Conservation (phyloP, 164 flowering plant genomes). For the Euptelea pleiosperma region DNA sequence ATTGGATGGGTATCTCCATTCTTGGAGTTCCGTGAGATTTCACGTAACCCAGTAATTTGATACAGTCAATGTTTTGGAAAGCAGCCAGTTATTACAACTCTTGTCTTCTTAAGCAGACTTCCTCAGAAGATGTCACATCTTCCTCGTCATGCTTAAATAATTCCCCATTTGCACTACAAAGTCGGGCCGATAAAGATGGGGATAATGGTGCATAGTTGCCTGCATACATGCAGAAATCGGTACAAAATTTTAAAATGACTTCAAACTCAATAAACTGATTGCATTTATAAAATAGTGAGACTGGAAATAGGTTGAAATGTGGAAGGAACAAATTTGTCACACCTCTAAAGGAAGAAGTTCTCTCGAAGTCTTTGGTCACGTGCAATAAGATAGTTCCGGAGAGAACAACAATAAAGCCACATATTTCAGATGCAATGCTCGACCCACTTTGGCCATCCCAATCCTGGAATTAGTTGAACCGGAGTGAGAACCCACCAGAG, state of each 20-base stretch:
- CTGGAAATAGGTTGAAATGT: not conserved
- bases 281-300: too few species aligned
- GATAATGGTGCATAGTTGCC: constrained; percentile 45
- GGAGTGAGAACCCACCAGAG: constrained; percentile 3
- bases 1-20: not conserved
- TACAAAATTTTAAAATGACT: not conserved
- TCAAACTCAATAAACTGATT: too few species aligned
- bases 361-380: constrained; percentile 63
- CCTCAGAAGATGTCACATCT: constrained; percentile 28
- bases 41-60: not conserved
- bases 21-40: not conserved
- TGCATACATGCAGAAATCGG: constrained; percentile 2
- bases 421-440: constrained; percentile 62
- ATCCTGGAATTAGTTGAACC: constrained; percentile 39
- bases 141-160: constrained; percentile 44
- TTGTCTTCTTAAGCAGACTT: constrained; percentile 39
- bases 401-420: constrained; percentile 75
- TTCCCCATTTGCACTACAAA: constrained; percentile 53
- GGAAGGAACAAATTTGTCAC: not conserved
- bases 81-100: constrained; percentile 21
- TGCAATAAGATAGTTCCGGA: constrained; percentile 76
- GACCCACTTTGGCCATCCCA: constrained; percentile 78
- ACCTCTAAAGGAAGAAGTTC: constrained; percentile 62
- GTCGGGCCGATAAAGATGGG: constrained; percentile 57
- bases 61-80: not conserved